A percentile compares a stretch with the other conserved stretches of the same genome.
phyloP scores from a whole-genome alignment of 2,329 filamentous ascomycete genomes.

The Madurella mycetomatis region DNA sequence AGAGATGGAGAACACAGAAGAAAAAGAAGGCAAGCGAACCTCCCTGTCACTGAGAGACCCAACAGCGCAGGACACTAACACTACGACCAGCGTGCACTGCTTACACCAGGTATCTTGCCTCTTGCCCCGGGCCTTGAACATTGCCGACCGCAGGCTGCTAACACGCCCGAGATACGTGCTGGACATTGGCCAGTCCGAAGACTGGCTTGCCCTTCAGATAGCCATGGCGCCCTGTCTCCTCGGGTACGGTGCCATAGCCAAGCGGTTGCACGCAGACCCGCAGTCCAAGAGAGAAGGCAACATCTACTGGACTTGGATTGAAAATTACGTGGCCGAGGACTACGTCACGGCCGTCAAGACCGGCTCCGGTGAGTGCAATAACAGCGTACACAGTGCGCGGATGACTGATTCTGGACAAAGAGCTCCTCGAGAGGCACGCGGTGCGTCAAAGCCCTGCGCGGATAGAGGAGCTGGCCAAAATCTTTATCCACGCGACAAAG shows the following conservation, averaged over 20 bases:
- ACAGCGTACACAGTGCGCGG: background rate
- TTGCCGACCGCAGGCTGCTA: conserved; percentile 5
- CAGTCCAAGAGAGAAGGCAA: conserved; percentile 62
- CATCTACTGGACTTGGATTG: conserved; percentile 84
- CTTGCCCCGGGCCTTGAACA: background rate
- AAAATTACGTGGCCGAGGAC: conserved; percentile 80
- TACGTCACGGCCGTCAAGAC: conserved; percentile 68
- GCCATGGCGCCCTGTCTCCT: conserved; percentile 81
- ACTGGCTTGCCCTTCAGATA: conserved; percentile 83
- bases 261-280: conserved; percentile 60
- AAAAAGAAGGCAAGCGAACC: conserved; percentile 59
- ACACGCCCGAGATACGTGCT: conserved; percentile 63
- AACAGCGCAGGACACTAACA: background rate
- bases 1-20: conserved; percentile 68
- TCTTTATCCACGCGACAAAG: conserved; percentile 85
- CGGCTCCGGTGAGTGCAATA: conserved; percentile 57
- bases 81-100: conserved; percentile 37
- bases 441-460: conserved; percentile 66
- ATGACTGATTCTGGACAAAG: conserved; percentile 47
- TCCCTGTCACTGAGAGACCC: background rate
- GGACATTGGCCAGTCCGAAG: conserved; percentile 80
- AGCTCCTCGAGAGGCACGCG: conserved; percentile 70
- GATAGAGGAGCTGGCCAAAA: conserved; percentile 75
- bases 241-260: conserved; percentile 80
- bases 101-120: conserved; percentile 31